phyloP scores from a whole-genome alignment of 106 monocot species.

The Amphibolis antarctica region DNA sequence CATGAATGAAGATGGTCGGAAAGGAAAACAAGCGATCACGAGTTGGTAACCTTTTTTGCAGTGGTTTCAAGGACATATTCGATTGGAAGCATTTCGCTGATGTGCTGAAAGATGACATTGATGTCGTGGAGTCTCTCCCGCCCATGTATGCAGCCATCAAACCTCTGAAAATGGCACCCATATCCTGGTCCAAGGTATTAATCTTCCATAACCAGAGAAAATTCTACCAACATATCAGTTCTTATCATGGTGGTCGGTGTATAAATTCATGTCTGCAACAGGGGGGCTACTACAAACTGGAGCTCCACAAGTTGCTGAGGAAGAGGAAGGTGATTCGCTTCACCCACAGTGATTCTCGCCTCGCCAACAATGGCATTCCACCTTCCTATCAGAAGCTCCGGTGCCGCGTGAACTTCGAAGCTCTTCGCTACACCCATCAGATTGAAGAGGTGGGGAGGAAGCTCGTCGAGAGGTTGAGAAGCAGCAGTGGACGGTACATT shows the following conservation, averaged over 20 bases:
- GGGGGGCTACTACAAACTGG: constrained; percentile 16
- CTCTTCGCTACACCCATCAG: constrained; percentile 51
- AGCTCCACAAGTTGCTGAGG: constrained; percentile 26
- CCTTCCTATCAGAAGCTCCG: constrained; percentile 77
- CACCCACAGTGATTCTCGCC: constrained; percentile 55
- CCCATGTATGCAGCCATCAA: constrained; percentile 10
- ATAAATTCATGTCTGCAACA: background rate
- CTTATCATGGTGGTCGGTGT: background rate
- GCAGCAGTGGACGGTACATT: constrained; percentile 32
- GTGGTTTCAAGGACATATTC: constrained; percentile 65
- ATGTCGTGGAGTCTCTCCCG: constrained; percentile 45
- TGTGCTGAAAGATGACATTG: constrained; percentile 39
- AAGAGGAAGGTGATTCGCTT: constrained; percentile 57
- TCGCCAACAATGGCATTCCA: constrained; percentile 66
- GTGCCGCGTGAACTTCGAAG: constrained; percentile 75
- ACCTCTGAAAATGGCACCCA: constrained; percentile 27
- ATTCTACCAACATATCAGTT: background rate
- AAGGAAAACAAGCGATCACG: too few species aligned
- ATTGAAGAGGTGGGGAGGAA: constrained; percentile 50
- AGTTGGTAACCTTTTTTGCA: too few species aligned
- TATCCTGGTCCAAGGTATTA: constrained; percentile 58
- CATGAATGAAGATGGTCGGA: background rate
- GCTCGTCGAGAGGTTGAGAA: constrained; percentile 44
- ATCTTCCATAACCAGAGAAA: background rate
- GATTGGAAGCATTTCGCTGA: constrained; percentile 41